These are phyloP conservation scores for Cadophora sp. DNA, from an alignment of 2,329 filamentous ascomycete species.

Conservation along the genomic window DNA sequence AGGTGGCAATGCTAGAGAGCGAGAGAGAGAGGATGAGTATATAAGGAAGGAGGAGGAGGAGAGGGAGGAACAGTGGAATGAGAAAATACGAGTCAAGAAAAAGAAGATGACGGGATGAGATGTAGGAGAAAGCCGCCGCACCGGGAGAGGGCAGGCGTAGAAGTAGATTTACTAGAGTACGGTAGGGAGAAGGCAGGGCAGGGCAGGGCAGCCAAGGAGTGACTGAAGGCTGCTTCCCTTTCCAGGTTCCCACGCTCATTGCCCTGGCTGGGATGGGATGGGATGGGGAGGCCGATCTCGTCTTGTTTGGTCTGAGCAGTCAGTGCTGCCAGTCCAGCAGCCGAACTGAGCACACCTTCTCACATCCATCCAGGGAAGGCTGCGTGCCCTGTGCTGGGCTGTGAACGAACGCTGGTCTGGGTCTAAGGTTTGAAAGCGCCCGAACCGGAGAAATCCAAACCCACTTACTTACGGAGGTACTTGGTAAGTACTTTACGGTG, in stretches of 20 bases:
- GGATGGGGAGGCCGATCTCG: too few species aligned
- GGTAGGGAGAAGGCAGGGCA: background rate
- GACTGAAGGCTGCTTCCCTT: background rate
- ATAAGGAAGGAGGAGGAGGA: background rate
- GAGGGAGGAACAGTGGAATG: constrained; percentile 5
- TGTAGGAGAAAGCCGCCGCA: constrained; percentile 7
- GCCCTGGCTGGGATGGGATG: too few species aligned
- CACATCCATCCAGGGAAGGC: background rate
- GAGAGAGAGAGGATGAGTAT: constrained; percentile 4
- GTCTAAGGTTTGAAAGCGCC: constrained; percentile 17
- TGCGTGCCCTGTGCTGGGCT: background rate
- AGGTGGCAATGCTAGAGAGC: constrained; percentile 6
- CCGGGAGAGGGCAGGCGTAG: background rate
- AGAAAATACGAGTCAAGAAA: constrained; percentile 22
- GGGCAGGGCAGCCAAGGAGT: background rate
- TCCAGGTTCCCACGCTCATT: too few species aligned
- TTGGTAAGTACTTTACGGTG: too few species aligned
- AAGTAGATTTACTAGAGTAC: background rate
- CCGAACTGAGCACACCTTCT: too few species aligned
- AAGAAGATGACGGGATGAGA: constrained; percentile 18
- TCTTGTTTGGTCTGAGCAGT: too few species aligned
- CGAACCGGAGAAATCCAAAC: constrained; percentile 2
- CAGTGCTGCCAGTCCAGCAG: too few species aligned
- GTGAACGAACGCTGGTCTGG: background rate
- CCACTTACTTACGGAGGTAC: background rate